Conservation (phyloP, 2,329 filamentous ascomycete genomes). For the Nothomitra cinnamomea region DNA sequence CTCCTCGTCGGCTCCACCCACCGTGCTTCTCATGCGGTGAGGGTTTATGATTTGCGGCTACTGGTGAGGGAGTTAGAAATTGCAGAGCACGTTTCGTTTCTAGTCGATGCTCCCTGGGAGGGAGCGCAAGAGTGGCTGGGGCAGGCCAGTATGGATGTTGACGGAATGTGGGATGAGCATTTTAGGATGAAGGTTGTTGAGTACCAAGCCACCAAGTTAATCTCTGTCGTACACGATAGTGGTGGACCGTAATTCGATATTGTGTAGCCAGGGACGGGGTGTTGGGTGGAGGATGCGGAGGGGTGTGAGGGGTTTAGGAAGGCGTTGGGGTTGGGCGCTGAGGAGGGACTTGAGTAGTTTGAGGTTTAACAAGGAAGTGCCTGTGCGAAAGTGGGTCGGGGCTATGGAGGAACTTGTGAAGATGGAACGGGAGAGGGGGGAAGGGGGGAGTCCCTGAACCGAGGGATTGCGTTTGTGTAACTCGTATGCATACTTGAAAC, state of each 20-base stretch:
- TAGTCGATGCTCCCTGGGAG: conserved; percentile 79
- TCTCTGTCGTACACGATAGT: conserved; percentile 83
- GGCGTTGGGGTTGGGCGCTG: too few species aligned
- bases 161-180: conserved; percentile 99
- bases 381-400: too few species aligned
- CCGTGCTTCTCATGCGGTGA: conserved; percentile 60
- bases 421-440: too few species aligned
- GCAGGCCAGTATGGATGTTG: conserved; percentile 69
- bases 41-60: conserved; percentile 76
- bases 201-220: conserved; percentile 87
- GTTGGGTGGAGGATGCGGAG: too few species aligned
- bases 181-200: conserved; percentile 98
- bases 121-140: conserved; percentile 67
- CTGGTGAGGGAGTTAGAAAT: conserved; percentile 75
- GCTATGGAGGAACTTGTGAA: too few species aligned
- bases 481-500: too few species aligned
- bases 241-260: conserved; percentile 91
- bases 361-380: too few species aligned
- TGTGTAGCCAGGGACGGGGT: too few species aligned
- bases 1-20: conserved; percentile 87
- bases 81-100: conserved; percentile 70
- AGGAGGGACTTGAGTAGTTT: too few species aligned
- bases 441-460: too few species aligned
- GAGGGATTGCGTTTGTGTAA: too few species aligned
- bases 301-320: too few species aligned